Evolutionary conservation across 2,329 filamentous ascomycete species (phyloP), one percentile per base, ranked within the genome.

Genomic region (Diaporthe amygdali): DNA sequence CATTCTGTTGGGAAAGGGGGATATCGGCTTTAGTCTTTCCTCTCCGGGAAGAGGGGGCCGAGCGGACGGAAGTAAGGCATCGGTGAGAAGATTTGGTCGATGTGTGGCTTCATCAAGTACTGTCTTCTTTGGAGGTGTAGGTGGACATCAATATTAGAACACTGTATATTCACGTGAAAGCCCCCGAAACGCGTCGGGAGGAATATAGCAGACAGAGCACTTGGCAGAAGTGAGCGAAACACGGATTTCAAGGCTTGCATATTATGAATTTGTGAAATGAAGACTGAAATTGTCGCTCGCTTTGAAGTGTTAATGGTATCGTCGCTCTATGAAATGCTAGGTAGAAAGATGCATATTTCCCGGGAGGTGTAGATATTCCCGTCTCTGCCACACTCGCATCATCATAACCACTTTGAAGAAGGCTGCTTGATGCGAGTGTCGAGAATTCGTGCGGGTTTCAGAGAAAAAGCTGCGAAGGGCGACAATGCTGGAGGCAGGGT

Each of bases 321-420:
- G 41, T 64, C 41, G 59, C 59, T 64, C 59, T 64, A 64, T 64
- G 59, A 64, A 49, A 64, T 64, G 59, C 59, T 64, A 37, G 59
- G 20, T 30, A 47, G 30, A 30, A 64, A 49, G 17, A 14, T 32
- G 8, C 4, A 47, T 49, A 64, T n/a, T n/a, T n/a, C n/a, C n/a
- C n/a, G n/a, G n/a, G n/a, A n/a, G n/a, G n/a, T n/a, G n/a, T n/a
- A n/a, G n/a, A n/a, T n/a, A n/a, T n/a, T n/a, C 10, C 39, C 14
- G 41, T 22, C 20, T 14, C 12, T 34, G 12, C 41, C 22, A 9
- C 41, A 25, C 4, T 17, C 39, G 30, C 46, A 5, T 10, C 27
- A 8, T 12, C 4, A 5, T 46, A 3, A 15, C 37, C 56, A 47
- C n/a, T 12, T 10, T 8, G 12, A 9, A 30, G 9, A 14, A 22